Percentiles rank a stretch among this genome's conserved stretches.
Evolutionary conservation across 371 early-diverging fungal species (phyloP).

Genomic region (Mucor velutinosus): DNA sequence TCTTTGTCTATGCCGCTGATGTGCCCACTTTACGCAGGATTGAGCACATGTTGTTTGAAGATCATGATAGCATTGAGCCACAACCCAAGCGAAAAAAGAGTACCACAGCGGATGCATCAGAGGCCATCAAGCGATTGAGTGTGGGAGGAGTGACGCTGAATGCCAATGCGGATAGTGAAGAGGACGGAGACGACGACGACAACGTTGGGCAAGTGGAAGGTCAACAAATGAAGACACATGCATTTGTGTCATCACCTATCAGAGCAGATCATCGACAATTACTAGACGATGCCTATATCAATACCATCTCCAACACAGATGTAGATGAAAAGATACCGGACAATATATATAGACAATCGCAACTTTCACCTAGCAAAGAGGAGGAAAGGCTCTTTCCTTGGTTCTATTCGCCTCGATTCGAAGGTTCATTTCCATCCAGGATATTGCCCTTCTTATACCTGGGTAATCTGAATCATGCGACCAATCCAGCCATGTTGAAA

Average conservation of each 20-base stretch:
- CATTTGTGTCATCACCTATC: not conserved
- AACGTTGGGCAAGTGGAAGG: not conserved
- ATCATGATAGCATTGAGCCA: slow-evolving; percentile 22
- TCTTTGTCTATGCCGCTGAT: slow-evolving; percentile 66
- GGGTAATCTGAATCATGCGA: slow-evolving; percentile 69
- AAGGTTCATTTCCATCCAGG: slow-evolving; percentile 68
- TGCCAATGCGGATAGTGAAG: not conserved
- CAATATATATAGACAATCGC: slow-evolving; percentile 3
- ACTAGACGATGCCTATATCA: slow-evolving; percentile 30
- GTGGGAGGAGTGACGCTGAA: not conserved
- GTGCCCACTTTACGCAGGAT: slow-evolving; percentile 43
- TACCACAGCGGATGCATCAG: not conserved
- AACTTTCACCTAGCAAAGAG: slow-evolving; percentile 17
- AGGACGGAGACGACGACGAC: not conserved
- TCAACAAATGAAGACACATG: not conserved
- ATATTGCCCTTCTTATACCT: slow-evolving; percentile 66
- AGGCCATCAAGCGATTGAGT: not conserved
- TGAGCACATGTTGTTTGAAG: slow-evolving; percentile 19
- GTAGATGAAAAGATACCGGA: slow-evolving; percentile 12
- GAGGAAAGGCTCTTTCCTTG: slow-evolving; percentile 43
- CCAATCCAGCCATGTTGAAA: slow-evolving; percentile 63
- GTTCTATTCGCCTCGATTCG: slow-evolving; percentile 65
- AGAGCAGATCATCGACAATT: slow-evolving; percentile 14
- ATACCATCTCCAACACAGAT: slow-evolving; percentile 32
- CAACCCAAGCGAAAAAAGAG: slow-evolving; percentile 20